Percentiles rank a stretch among this genome's conserved stretches.
Evolutionary conservation across 441 rosid species (phyloP).

Genomic region (Adansonia gregorii): DNA sequence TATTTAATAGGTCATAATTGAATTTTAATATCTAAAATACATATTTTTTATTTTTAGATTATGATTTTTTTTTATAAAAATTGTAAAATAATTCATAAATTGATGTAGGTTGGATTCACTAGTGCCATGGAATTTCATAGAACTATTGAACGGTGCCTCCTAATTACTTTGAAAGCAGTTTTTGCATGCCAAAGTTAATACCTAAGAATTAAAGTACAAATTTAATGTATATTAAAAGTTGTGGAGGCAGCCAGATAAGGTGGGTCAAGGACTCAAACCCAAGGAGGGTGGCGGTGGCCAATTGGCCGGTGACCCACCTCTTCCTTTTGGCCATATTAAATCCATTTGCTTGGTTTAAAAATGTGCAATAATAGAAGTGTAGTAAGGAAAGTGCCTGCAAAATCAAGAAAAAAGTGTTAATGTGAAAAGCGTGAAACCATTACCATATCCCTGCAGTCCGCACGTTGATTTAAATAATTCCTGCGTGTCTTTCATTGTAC

Average conservation of each 20-base stretch:
- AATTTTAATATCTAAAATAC: too few species aligned
- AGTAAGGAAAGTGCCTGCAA: too few species aligned
- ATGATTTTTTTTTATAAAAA: too few species aligned
- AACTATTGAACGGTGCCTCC: conserved; percentile 34
- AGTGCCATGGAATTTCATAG: background rate
- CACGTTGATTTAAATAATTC: too few species aligned
- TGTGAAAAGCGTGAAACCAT: too few species aligned
- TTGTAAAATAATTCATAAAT: background rate
- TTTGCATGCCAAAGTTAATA: conserved; percentile 6
- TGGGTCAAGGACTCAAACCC: background rate
- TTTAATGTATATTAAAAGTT: background rate
- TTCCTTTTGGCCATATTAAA: background rate
- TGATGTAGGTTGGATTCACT: background rate
- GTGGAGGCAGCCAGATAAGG: background rate
- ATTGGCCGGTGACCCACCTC: conserved; percentile 38
- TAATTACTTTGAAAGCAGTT: background rate
- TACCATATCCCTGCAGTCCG: too few species aligned
- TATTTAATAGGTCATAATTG: too few species aligned
- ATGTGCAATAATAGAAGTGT: too few species aligned
- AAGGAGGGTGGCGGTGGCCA: background rate
- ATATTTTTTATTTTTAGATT: too few species aligned
- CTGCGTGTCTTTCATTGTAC: background rate
- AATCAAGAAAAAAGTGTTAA: too few species aligned
- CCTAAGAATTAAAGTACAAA: background rate
- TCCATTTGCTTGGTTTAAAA: background rate